Evolutionary conservation across 345 rosid genomes (phyloP), one percentile per base, ranked within the genome.

Genomic region (Carallia brachiata): DNA sequence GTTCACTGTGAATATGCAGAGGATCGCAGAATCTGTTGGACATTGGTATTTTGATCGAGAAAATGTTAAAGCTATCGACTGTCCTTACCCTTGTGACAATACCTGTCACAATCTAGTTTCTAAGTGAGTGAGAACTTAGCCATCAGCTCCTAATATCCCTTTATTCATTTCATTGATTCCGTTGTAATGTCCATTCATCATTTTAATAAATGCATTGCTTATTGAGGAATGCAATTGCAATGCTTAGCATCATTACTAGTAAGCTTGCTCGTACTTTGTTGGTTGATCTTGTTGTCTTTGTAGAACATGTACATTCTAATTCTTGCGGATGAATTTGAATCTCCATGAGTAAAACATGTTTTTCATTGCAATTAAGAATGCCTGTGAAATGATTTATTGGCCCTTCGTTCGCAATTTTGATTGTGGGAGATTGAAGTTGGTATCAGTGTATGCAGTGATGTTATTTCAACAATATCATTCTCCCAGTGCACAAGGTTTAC

Each of bases 91-190:
- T 7, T 77, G 77, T 68, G 80, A 77, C 52, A 72, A 60, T 32
- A 63, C 66, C 44, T 77, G 80, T 37, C 73, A 68, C 18, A 62
- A 61, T 57, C 39, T 63, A 30, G 66, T 57, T 47, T 68, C 55
- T 72, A 63, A 71, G 68, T 81, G 90, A 90, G 88, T 83, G 70
- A 63, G 71, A 72, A 73, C 59, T 62, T 63, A 62, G 65, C 63
- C 52, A 61, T 64, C 40, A 66, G 59, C 65, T 63, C 72, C 69
- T 36, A 52, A 62, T 50, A 59, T 18, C 30, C 30, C 28, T 56
- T 64, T 30, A 56, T 77, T 50, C 47, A 61, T 74, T 48, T 61
- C 63, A 17, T 9, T 64, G 36, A 50, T 60, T 58, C 39, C 60
- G 50, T 40, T 74, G 71, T 56, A 62, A 40, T 62, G 68, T 74